Base-by-base conservation (phyloP, 768 basidiomycete species). In the Xerocomellus amylosporus region DNA sequence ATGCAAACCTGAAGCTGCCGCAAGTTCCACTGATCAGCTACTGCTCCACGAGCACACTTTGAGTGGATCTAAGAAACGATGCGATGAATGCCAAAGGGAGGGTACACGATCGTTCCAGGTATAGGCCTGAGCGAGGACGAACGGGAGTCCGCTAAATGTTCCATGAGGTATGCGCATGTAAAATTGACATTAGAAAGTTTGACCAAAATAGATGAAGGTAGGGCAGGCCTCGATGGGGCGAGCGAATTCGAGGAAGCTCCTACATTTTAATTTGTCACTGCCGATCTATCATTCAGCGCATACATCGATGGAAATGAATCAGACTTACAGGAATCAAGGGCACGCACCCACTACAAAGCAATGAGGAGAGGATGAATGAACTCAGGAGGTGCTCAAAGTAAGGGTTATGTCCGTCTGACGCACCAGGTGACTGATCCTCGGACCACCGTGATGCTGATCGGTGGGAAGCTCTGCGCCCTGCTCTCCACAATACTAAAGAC, bases 141-240 rank as follows among this genome's bases (percentile, higher is more conserved):
- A 53, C 22, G 19, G 39, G 39, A 48, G 24, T 37, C 41, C 17
- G 31, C 14, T 14, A 37, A 19, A 24, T 31, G 22, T 41, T 41
- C 58, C 54, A 54, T 31, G 58, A 55, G 58, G 62, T 33, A 50
- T 45, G 31, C 31, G 50, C 62, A 31, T 56, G 64, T 38, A 38
- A 15, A 41, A 48, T 49, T 24, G 46, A 40, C 17, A 26, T 31
- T 38, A 9, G 40, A 24, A 45, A 34, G 43, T 17, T 34, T 24
- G 41, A 34, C 34, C 31, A 41, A 55, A 47, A 55, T 51, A 13
- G 38, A 45, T 20, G 38, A 42, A n/a, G 39, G 20, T 24, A 24
- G 20, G 10, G 28, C 31, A 46, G 26, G 40, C 45, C 19, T 31
- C 31, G 10, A 50, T 33, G 50, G 36, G 20, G 38, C 33, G 19